A percentile compares a stretch with the other conserved stretches of the same genome.
Conservation (phyloP, 345 rosid genomes). For the Eucalyptus sideroxylon region DNA sequence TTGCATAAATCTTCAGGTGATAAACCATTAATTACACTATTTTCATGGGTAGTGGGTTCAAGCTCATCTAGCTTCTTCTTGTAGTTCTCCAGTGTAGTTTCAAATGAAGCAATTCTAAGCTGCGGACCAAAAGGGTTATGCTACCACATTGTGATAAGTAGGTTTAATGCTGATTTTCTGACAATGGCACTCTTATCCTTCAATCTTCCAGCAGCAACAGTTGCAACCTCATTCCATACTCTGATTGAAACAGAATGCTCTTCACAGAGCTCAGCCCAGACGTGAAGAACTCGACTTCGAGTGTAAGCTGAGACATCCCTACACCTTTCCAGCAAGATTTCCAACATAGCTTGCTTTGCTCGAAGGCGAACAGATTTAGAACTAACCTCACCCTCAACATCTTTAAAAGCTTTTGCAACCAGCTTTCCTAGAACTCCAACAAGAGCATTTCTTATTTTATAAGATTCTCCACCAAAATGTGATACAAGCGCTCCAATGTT, state of each 20-base stretch:
- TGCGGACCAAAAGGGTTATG: constrained; percentile 99
- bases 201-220: constrained; percentile 89
- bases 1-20: constrained; percentile 26
- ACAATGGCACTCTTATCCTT: constrained; percentile 94
- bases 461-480: constrained; percentile 97
- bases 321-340: constrained; percentile 88
- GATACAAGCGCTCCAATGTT: constrained; percentile 81
- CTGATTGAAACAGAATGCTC: constrained; percentile 86
- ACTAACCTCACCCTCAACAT: constrained; percentile 68
- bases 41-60: constrained; percentile 35
- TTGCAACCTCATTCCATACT: constrained; percentile 91
- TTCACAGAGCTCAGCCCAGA: constrained; percentile 96
- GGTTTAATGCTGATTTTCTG: constrained; percentile 82
- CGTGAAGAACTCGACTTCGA: constrained; percentile 90
- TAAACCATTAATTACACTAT: constrained; percentile 25
- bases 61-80: constrained; percentile 68
- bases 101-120: constrained; percentile 74
- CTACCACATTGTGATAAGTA: constrained; percentile 86
- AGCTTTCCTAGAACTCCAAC: constrained; percentile 85
- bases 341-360: constrained; percentile 97
- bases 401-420: constrained; percentile 78
- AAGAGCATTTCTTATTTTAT: constrained; percentile 88
- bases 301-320: constrained; percentile 97
- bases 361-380: constrained; percentile 78
- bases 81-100: constrained; percentile 89